A percentile compares a stretch with the other conserved stretches of the same genome.
phyloP scores from a whole-genome alignment of 139 green algal genomes.

The Coelastrella sp. region DNA sequence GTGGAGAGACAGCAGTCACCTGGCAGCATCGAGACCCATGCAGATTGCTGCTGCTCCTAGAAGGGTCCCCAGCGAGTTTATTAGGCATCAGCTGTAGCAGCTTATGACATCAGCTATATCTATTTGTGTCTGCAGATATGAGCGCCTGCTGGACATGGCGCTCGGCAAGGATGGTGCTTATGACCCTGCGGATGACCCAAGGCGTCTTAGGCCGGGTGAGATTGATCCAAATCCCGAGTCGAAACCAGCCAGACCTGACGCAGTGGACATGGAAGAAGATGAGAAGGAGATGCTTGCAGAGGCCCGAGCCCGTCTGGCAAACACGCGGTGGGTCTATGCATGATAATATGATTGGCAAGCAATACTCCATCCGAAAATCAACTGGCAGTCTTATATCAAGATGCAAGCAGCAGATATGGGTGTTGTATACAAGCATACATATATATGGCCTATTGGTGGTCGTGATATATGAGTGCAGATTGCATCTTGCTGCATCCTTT shows the following conservation, averaged over 20 bases:
- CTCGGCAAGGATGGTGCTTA: slow-evolving; percentile 73
- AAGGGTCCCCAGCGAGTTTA: too few species aligned
- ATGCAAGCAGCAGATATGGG: too few species aligned
- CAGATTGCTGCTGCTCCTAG: too few species aligned
- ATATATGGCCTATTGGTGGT: too few species aligned
- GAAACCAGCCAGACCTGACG: slow-evolving; percentile 94
- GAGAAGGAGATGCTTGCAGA: slow-evolving; percentile 99
- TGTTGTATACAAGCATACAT: not conserved
- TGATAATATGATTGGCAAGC: not conserved
- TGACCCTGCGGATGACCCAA: slow-evolving; percentile 91
- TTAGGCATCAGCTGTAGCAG: not conserved
- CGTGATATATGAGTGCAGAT: too few species aligned
- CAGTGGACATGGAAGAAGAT: slow-evolving; percentile 99
- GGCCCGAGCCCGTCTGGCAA: slow-evolving; percentile 95
- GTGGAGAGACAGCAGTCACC: too few species aligned
- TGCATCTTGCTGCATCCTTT: too few species aligned
- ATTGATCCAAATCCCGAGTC: slow-evolving; percentile 99
- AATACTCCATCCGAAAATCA: too few species aligned
- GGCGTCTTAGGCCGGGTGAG: slow-evolving; percentile 93
- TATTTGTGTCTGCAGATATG: slow-evolving; percentile 65
- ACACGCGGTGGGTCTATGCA: slow-evolving; percentile 81
- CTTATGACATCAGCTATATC: not conserved
- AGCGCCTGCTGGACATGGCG: slow-evolving; percentile 64
- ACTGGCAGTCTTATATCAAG: too few species aligned
- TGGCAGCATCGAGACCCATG: too few species aligned